Base-by-base conservation (phyloP, 2,329 filamentous ascomycete species). In the Calycina marina region DNA sequence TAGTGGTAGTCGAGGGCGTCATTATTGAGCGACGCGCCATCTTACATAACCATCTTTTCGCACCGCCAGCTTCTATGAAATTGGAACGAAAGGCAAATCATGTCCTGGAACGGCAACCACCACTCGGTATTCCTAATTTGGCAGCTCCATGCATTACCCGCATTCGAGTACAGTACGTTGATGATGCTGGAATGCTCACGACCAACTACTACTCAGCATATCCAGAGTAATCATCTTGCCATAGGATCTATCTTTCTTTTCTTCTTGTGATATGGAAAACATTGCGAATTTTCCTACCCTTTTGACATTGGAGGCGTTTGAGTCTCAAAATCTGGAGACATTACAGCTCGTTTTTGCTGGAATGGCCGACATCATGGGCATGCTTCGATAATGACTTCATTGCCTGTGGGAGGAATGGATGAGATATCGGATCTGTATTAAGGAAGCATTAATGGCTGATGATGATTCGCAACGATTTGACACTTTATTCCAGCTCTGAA, bases 171-270 rank as follows among this genome's bases (percentile, higher is more conserved):
- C 8, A 22, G 20, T 22, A 22, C n/a, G 20, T 31, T 29, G 34
- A 45, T 46, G 49, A 45, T 40, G 46, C 47, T 50, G 45, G 39
- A 48, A 51, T 46, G 48, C 48, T 51, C 48, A 48, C 44, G 34
- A 28, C 13, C n/a, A 8, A 22, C 8, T 22, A 22, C n/a, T n/a
- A 2, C n/a, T n/a, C 20, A 9, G 20, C 8, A n/a, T 22, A 9
- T n/a, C 20, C 8, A 9, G 20, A 8, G n/a, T 22, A 22, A 22
- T 22, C n/a, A 22, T n/a, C 20, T 22, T 22, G 8, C 20, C n/a
- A n/a, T n/a, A n/a, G n/a, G n/a, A n/a, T n/a, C n/a, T n/a, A n/a
- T n/a, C 3, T 22, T 22, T 22, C 20, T 22, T 22, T 22, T 22
- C 20, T 22, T 9, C 3, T 8, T n/a, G 20, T 22, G 2, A 22